Percentiles rank a stretch among this genome's conserved stretches.
These are phyloP conservation scores for Erysimum cheiri DNA, from an alignment of 441 rosid species.

Conservation along the genomic window DNA sequence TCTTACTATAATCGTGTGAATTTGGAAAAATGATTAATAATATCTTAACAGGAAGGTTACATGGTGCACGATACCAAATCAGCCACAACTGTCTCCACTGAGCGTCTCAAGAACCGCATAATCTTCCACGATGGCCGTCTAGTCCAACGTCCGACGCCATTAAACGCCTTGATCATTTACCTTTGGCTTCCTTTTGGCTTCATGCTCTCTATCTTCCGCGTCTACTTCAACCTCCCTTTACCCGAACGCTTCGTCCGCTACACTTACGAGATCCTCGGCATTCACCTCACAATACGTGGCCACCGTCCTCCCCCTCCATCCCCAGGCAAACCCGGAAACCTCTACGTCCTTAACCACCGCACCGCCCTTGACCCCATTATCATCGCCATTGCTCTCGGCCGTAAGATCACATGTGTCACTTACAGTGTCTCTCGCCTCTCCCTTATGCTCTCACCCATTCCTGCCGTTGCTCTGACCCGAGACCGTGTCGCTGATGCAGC, in stretches of 20 bases:
- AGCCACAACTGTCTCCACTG: slow-evolving; percentile 54
- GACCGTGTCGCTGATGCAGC: slow-evolving; percentile 96
- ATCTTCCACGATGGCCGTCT: slow-evolving; percentile 98
- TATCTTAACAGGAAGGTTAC: slow-evolving; percentile 79
- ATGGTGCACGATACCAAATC: slow-evolving; percentile 85
- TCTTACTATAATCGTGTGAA: slow-evolving; percentile 4
- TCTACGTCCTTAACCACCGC: slow-evolving; percentile 97
- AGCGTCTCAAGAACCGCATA: slow-evolving; percentile 70
- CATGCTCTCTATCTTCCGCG: slow-evolving; percentile 80
- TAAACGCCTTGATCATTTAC: slow-evolving; percentile 68
- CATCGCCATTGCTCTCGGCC: slow-evolving; percentile 92
- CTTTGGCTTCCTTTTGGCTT: slow-evolving; percentile 95
- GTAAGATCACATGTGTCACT: slow-evolving; percentile 89
- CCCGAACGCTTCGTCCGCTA: slow-evolving; percentile 93
- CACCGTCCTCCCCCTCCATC: slow-evolving; percentile 82
- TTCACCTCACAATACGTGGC: slow-evolving; percentile 88
- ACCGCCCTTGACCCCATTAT: slow-evolving; percentile 90
- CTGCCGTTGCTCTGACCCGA: slow-evolving; percentile 88
- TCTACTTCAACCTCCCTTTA: slow-evolving; percentile 92
- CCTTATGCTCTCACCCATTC: slow-evolving; percentile 83
- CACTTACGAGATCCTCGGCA: slow-evolving; percentile 92
- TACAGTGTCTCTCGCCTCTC: slow-evolving; percentile 97
- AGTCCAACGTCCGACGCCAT: slow-evolving; percentile 83
- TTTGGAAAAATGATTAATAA: not conserved
- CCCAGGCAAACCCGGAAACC: slow-evolving; percentile 83